phyloP scores from a whole-genome alignment of 768 basidiomycete genomes.

The Cyathus striatus region DNA sequence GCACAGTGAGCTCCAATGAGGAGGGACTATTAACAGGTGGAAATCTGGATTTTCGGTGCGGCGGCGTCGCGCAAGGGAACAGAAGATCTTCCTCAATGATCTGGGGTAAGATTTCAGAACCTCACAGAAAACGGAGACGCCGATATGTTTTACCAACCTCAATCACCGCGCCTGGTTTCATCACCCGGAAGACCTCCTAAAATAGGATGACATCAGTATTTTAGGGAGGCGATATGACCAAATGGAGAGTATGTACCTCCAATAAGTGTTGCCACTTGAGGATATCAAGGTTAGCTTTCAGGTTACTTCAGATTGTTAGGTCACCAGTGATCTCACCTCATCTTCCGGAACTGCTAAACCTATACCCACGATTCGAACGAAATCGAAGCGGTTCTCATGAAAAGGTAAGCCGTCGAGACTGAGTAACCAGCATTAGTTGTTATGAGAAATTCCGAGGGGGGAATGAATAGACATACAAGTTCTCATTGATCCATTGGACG shows the following conservation, averaged over 20 bases:
- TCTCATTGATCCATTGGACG: constrained; percentile 63
- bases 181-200: constrained; percentile 64
- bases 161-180: constrained; percentile 55
- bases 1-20: constrained; percentile 14
- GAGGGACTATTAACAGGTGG: constrained; percentile 9
- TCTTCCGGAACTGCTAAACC: constrained; percentile 71
- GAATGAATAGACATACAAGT: constrained; percentile 43
- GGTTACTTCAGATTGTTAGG: too few species aligned
- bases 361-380: constrained; percentile 58
- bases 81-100: constrained; percentile 71
- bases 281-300: too few species aligned
- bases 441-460: neutral
- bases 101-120: constrained; percentile 24
- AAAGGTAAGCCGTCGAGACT: constrained; percentile 69
- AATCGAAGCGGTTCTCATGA: constrained; percentile 50
- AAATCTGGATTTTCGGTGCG: too few species aligned
- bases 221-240: too few species aligned
- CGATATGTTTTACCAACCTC: constrained; percentile 40
- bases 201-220: neutral
- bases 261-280: constrained; percentile 64
- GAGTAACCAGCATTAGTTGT: constrained; percentile 5
- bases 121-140: constrained; percentile 1
- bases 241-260: constrained; percentile 37
- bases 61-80: constrained; percentile 44
- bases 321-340: constrained; percentile 36